Evolutionary conservation across 2,329 filamentous ascomycete genomes (phyloP), one percentile per base, ranked within the genome.

Genomic region (Fusarium graminum): DNA sequence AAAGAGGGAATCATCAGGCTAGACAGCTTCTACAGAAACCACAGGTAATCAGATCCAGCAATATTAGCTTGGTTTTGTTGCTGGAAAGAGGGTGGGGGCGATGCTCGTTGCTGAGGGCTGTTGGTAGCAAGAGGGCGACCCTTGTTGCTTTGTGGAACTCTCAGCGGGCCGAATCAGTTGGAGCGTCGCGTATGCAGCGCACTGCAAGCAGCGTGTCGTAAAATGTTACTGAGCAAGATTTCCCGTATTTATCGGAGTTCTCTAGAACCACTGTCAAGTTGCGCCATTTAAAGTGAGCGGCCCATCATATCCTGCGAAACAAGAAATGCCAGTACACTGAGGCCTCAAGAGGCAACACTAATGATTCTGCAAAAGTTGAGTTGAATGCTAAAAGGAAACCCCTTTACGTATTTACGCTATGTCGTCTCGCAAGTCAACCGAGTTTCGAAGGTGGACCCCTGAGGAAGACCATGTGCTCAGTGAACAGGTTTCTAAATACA

Each of bases 401-500:
- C 30, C 14, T 43, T 39, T 39, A 47, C 22, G 45, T 38, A 29
- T 47, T 34, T 28, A 41, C 7, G 34, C 26, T 19, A 51, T 51
- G 47, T 51, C 38, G 32, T 34, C 47, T 42, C 16, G 28, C 28
- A 51, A 42, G 28, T 34, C 38, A 34, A 42, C 38, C 38, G 38
- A 51, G 38, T 26, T 51, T 34, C 38, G 47, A 34, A 51, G 38
- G 47, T 51, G 47, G 47, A 51, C 47, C 14, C 38, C 47, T 19
- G 47, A 51, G 16, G 47, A 51, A 34, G 47, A 51, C 38, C 29
- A 51, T 17, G 14, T 51, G 38, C 38, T 51, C 28, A 51, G 47
- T 42, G 38, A 51, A 19, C 47, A 51, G 19, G 47, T 51, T 51
- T 51, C 38, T 16, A 51, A 42, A 42, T 51, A 51, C 47, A 28